These are phyloP conservation scores for Cordyceps militaris DNA, from an alignment of 2,329 filamentous ascomycete species.

Conservation along the genomic window DNA sequence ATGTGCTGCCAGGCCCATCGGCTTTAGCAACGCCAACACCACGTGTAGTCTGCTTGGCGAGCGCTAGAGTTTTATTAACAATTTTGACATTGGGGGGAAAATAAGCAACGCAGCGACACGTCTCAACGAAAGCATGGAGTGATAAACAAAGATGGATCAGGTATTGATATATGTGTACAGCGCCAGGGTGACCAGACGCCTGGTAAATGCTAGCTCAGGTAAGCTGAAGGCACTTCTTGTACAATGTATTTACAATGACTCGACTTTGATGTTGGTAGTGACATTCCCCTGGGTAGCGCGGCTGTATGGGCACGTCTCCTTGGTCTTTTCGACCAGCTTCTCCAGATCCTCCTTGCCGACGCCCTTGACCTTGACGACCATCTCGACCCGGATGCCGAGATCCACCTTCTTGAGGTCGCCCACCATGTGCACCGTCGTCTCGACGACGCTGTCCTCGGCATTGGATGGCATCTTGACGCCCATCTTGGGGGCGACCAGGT, in stretches of 20 bases:
- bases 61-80: not conserved
- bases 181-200: not conserved
- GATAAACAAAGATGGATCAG: too few relatives aligned
- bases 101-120: not conserved
- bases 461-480: constrained; percentile 34
- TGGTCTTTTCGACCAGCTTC: constrained; percentile 21
- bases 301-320: constrained; percentile 24
- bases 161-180: not conserved
- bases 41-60: not conserved
- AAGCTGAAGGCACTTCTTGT: not conserved
- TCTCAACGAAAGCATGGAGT: not conserved
- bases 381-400: constrained; percentile 36
- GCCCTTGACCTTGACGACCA: constrained; percentile 32
- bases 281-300: constrained; percentile 23
- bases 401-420: constrained; percentile 38
- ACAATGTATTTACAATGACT: not conserved
- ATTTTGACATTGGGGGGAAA: not conserved
- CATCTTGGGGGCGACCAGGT: constrained; percentile 31
- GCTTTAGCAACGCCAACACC: not conserved
- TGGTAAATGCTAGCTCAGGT: not conserved
- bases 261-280: constrained; percentile 20
- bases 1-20: constrained; percentile 3
- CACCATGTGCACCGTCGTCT: constrained; percentile 36
- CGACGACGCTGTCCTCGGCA: constrained; percentile 30
- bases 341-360: constrained; percentile 20